Evolutionary conservation across 1,284 basidiomycete species (phyloP), one percentile per base, ranked within the genome.

Genomic region (Microbotryum intermedium): DNA sequence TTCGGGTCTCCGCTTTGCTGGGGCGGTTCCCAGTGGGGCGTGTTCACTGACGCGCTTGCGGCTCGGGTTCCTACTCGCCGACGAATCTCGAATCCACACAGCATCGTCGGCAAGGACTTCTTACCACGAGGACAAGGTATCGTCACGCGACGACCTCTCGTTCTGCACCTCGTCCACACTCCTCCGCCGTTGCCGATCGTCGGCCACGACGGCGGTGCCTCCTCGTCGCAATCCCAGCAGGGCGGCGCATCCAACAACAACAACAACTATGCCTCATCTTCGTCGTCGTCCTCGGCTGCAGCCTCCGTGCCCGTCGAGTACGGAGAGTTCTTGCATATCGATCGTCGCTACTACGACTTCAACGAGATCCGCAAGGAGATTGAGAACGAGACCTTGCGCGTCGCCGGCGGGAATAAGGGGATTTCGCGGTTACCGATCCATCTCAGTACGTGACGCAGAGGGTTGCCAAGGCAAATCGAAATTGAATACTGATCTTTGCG

Each of bases 321-420:
- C 83, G 94, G 84, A 55, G 94, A 98, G 76, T 98, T 98, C 76
- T 81, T 97, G 34, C 94, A 98, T 76, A 81, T 94, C 65, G 92
- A 97, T 81, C 90, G 90, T 74, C 84, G 88, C 53, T 97, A 94
- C 77, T 93, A 90, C 50, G 93, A 97, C 73, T 97, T 95, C 73
- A 80, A 82, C 57, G 93, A 97, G 71, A 88, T 98, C 68, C 82
- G 92, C 44, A 87, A 87, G 68, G 95, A 99, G 78, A 98, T 99
- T 67, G 94, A 98, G 77, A 88, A 91, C 74, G 95, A 99, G 79
- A 98, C 95, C 3, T 93, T 88, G 75, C 81, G 94, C 20, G 94
- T 99, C 29, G 94, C 95, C 0, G 94, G 94, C 0, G 93, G 97
- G 80, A 98, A 98, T 78, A 99, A 97, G 78, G 94, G 95, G 56